Conservation (phyloP, 2,329 filamentous ascomycete species). For the Thielaviopsis ethacetica region DNA sequence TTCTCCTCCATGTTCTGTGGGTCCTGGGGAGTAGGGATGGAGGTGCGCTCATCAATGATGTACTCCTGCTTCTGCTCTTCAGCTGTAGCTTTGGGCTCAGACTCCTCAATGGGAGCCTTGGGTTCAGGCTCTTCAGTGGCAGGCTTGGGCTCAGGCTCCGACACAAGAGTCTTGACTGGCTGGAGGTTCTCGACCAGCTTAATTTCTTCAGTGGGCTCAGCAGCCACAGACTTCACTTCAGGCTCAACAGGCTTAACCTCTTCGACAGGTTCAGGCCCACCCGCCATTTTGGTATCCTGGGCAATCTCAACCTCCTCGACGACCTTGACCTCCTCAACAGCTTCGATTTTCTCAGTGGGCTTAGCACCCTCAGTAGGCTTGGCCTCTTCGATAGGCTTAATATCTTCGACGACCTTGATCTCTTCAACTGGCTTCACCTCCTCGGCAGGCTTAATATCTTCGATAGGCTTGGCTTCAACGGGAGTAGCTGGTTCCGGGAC, state of each 20-base stretch:
- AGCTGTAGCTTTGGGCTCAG: neutral
- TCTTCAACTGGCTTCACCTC: neutral
- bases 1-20: neutral
- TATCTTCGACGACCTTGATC: neutral
- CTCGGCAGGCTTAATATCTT: neutral
- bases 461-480: neutral
- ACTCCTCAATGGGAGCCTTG: neutral
- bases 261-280: neutral
- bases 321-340: neutral
- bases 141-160: neutral
- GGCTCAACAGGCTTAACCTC: neutral
- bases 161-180: neutral
- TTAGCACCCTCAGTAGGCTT: neutral
- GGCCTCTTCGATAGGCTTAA: neutral
- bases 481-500: no score
- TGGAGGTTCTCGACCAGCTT: neutral
- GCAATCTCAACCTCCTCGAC: neutral
- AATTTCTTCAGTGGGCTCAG: neutral
- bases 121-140: neutral
- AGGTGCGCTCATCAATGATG: neutral
- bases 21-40: neutral
- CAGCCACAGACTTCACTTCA: neutral
- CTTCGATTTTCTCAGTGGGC: neutral
- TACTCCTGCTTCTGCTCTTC: neutral
- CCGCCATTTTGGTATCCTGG: neutral